phyloP scores from a whole-genome alignment of 2,329 filamentous ascomycete species.

The Corinectria fuckeliana region DNA sequence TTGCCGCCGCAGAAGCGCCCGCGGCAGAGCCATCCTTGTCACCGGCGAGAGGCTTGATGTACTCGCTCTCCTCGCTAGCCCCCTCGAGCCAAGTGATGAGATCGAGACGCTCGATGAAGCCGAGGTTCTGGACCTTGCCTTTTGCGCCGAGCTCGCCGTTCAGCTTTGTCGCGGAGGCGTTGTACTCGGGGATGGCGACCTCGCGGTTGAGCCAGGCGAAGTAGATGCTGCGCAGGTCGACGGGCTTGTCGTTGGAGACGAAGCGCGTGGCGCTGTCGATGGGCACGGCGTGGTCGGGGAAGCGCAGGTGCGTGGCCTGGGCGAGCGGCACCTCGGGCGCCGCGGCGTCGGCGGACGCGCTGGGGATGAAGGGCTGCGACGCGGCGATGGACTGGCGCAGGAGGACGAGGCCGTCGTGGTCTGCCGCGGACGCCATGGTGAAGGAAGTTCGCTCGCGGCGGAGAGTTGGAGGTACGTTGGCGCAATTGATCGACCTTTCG shows the following conservation, averaged over 20 bases:
- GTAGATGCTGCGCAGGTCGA: constrained; percentile 93
- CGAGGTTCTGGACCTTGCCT: constrained; percentile 82
- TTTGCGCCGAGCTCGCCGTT: constrained; percentile 76
- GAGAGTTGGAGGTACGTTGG: background rate
- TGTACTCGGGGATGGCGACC: constrained; percentile 88
- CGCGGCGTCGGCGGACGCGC: constrained; percentile 70
- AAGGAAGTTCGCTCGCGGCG: constrained; percentile 21
- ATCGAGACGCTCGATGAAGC: constrained; percentile 90
- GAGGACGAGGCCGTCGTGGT: constrained; percentile 80
- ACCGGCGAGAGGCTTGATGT: constrained; percentile 82
- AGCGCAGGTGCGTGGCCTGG: constrained; percentile 79
- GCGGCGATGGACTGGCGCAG: constrained; percentile 83
- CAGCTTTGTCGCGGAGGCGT: constrained; percentile 78
- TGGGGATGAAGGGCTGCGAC: constrained; percentile 73
- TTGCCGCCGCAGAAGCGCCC: constrained; percentile 47
- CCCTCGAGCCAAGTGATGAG: constrained; percentile 93
- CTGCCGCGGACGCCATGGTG: constrained; percentile 62
- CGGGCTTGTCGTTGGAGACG: constrained; percentile 73
- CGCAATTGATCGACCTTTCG: background rate
- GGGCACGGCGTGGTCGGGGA: constrained; percentile 68
- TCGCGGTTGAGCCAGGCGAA: constrained; percentile 97
- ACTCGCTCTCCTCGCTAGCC: constrained; percentile 88
- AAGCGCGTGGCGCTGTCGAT: constrained; percentile 84
- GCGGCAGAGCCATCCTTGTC: constrained; percentile 57
- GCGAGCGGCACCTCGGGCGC: constrained; percentile 70